phyloP scores from a whole-genome alignment of 2,329 filamentous ascomycete species.

The Arthrobotrys sinensis region DNA sequence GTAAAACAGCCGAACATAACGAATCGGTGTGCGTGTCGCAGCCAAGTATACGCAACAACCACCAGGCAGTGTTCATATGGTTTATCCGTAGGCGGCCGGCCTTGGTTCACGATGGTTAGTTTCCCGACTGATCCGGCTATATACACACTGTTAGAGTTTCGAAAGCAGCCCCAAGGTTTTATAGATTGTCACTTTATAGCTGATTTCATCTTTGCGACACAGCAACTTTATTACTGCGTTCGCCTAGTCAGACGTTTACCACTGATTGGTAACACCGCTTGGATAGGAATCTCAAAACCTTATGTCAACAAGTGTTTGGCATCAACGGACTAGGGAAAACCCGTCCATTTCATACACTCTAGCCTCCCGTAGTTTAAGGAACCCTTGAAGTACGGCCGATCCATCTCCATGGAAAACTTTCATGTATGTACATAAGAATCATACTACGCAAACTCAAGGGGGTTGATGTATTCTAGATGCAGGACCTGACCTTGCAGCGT shows the following conservation, averaged over 20 bases:
- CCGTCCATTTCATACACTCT: neutral
- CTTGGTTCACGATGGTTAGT: slow-evolving; percentile 31
- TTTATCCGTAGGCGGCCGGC: slow-evolving; percentile 11
- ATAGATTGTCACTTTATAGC: slow-evolving; percentile 20
- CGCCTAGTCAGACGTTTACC: slow-evolving; percentile 27
- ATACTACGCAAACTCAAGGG: slow-evolving; percentile 8
- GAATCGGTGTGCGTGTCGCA: slow-evolving; percentile 9
- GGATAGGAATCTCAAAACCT: slow-evolving; percentile 4
- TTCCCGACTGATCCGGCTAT: slow-evolving; percentile 56
- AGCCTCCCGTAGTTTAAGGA: neutral
- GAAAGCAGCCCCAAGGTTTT: slow-evolving; percentile 26
- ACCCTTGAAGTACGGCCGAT: slow-evolving; percentile 27
- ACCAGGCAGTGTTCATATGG: slow-evolving; percentile 14
- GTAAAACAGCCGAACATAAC: slow-evolving; percentile 35
- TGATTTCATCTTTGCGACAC: slow-evolving; percentile 53
- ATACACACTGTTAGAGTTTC: slow-evolving; percentile 9
- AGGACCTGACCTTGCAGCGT: slow-evolving; percentile 46
- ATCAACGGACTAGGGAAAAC: slow-evolving; percentile 2
- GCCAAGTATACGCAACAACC: slow-evolving; percentile 31
- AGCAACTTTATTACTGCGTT: slow-evolving; percentile 47
- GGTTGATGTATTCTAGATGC: slow-evolving; percentile 46
- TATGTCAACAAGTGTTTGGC: slow-evolving; percentile 4
- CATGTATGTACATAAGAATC: slow-evolving; percentile 17
- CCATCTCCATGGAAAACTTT: slow-evolving; percentile 37
- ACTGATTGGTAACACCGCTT: slow-evolving; percentile 17